Evolutionary conservation across 2,329 filamentous ascomycete genomes (phyloP).

Genomic region (Blastomyces silverae): DNA sequence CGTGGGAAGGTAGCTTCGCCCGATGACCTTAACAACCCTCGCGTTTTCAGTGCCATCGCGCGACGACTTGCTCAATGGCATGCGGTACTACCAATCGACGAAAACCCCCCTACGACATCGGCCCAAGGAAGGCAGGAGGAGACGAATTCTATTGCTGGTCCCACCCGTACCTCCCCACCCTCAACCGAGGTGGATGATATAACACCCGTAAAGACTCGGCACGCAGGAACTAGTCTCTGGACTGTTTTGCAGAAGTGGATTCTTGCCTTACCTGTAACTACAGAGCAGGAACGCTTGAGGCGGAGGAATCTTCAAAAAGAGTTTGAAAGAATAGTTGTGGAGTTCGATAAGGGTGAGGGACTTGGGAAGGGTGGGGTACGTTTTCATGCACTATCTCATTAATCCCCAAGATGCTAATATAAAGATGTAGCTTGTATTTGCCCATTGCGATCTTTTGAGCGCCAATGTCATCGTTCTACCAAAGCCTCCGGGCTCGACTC

Average conservation of each 20-base stretch:
- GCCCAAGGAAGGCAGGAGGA: constrained; percentile 24
- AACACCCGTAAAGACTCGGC: constrained; percentile 52
- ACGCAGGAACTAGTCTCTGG: constrained; percentile 81
- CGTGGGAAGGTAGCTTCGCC: constrained; percentile 72
- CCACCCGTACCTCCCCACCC: constrained; percentile 26
- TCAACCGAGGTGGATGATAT: constrained; percentile 25
- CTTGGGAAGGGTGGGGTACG: constrained; percentile 66
- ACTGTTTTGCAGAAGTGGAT: constrained; percentile 97
- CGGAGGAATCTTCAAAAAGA: constrained; percentile 66
- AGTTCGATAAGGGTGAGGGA: constrained; percentile 69
- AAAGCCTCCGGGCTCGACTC: constrained; percentile 28
- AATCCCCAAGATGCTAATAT: constrained; percentile 12
- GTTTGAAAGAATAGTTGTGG: constrained; percentile 60
- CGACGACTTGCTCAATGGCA: constrained; percentile 88
- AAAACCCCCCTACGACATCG: constrained; percentile 32
- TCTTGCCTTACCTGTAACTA: constrained; percentile 67
- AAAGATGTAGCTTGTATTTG: constrained; percentile 68
- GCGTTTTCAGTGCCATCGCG: constrained; percentile 77
- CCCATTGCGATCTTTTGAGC: constrained; percentile 90
- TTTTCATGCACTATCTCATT: constrained; percentile 20
- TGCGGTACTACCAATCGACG: constrained; percentile 56
- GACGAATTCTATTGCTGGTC: constrained; percentile 46
- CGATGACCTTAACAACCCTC: constrained; percentile 66
- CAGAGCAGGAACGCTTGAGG: constrained; percentile 60
- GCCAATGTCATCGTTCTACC: constrained; percentile 87